Base-by-base conservation (phyloP, 2,329 filamentous ascomycete genomes). In the Didymosphaeria variabile region DNA sequence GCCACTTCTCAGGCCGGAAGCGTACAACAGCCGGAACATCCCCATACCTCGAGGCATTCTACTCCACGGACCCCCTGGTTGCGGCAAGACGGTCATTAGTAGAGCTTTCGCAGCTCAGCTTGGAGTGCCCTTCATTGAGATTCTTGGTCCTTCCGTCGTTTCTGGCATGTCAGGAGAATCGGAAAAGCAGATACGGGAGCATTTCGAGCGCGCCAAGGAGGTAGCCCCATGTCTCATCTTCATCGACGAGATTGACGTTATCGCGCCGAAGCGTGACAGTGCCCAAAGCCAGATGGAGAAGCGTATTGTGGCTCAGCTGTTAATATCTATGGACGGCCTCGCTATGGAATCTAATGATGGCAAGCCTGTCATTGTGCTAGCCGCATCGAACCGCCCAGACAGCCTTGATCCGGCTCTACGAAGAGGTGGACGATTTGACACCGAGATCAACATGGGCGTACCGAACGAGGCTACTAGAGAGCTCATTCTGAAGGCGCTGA, bases 241-340 rank as follows among this genome's bases (percentile, higher is more conserved):
- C 72, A 91, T 98, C 59, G 93, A 97, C 68, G 91, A 97, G 68
- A 92, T 98, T 55, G 94, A 99, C 77, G 90, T 91, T 4, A 95
- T 98, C 70, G 92, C 93, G 53, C 91, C 92, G 0, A 97, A 96
- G 76, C 85, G 91, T 58, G 92, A 97, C 64, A 91, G 88, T 57
- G 88, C 91, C 1, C 91, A 95, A 71, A 90, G 91, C 71, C 93
- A 97, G 66, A 94, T 96, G 88, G 93, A 97, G 75, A 92, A 93
- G 73, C 85, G 93, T 56, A 95, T 96, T 64, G 90, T 96, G 13
- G 87, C 89, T 0, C 91, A 97, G 72, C 88, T 98, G 66, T 82
- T 92, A 58, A 90, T 91, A 21, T 96, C 93, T 59, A 96, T 98
- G 91, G 91, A 93, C 71, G 89, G 82, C 58, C 83, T 98, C 44